A percentile compares a stretch with the other conserved stretches of the same genome.
Evolutionary conservation across 1,284 basidiomycete genomes (phyloP).

Genomic region (Heterobasidion parviporum): DNA sequence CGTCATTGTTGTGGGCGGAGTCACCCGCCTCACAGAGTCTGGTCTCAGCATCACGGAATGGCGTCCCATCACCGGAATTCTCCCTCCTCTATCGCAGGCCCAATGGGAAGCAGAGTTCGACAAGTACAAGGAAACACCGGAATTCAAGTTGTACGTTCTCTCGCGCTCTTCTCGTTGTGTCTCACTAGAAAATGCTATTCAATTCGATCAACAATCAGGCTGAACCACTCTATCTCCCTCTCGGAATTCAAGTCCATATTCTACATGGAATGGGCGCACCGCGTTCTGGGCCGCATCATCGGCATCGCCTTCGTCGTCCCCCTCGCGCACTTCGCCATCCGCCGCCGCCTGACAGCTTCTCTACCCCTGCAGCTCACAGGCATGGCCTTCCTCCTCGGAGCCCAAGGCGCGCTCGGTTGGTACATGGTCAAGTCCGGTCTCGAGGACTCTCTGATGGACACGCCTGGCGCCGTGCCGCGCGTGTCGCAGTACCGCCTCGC

Average conservation of each 20-base stretch:
- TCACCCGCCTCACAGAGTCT: constrained; percentile 96
- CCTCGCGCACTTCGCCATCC: constrained; percentile 69
- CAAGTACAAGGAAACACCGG: constrained; percentile 94
- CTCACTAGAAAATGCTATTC: not conserved
- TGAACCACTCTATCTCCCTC: constrained; percentile 84
- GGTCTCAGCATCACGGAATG: constrained; percentile 98
- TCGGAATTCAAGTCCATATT: constrained; percentile 96
- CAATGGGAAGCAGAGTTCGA: constrained; percentile 91
- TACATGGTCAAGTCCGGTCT: constrained; percentile 99
- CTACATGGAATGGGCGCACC: constrained; percentile 98
- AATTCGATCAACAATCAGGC: constrained; percentile 33
- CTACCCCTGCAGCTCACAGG: constrained; percentile 61
- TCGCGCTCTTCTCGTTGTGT: not conserved
- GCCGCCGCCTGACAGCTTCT: constrained; percentile 56
- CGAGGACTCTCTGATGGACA: constrained; percentile 74
- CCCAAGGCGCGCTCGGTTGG: constrained; percentile 93
- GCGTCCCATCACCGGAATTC: constrained; percentile 86
- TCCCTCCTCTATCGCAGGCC: constrained; percentile 71
- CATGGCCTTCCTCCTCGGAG: constrained; percentile 77
- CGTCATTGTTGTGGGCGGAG: constrained; percentile 92
- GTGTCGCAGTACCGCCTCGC: constrained; percentile 97
- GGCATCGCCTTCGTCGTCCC: constrained; percentile 79
- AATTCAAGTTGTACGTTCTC: constrained; percentile 83
- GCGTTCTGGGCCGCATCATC: constrained; percentile 87
- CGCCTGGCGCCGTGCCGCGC: constrained; percentile 80